phyloP scores from a whole-genome alignment of 208 protist genomes.

The Leishmania guyanensis region DNA sequence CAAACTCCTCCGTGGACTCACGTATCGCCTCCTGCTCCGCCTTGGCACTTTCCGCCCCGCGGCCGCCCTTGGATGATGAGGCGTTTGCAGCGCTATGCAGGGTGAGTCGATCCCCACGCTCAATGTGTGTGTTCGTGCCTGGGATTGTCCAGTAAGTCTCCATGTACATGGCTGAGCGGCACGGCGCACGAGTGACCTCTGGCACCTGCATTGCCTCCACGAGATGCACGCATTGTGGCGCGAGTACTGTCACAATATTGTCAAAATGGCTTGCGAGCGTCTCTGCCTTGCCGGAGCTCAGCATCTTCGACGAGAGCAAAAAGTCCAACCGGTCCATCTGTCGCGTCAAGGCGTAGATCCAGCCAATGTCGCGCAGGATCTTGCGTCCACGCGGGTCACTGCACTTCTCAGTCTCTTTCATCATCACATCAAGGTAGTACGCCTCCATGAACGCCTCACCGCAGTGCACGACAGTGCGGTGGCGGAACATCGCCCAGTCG shows the following conservation, averaged over 20 bases:
- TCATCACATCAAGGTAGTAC: slow-evolving; percentile 75
- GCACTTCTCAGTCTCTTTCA: slow-evolving; percentile 78
- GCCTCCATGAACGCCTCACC: slow-evolving; percentile 92
- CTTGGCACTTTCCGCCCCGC: slow-evolving; percentile 43
- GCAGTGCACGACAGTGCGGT: slow-evolving; percentile 86
- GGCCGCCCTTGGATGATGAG: slow-evolving; percentile 15
- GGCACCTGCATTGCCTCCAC: slow-evolving; percentile 85
- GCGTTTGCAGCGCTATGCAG: slow-evolving; percentile 26
- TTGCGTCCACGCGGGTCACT: slow-evolving; percentile 80
- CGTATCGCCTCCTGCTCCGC: slow-evolving; percentile 78
- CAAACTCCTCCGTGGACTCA: slow-evolving; percentile 77
- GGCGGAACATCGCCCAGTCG: slow-evolving; percentile 89
- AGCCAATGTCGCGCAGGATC: slow-evolving; percentile 86
- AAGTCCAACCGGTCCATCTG: slow-evolving; percentile 85
- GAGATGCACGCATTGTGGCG: slow-evolving; percentile 85
- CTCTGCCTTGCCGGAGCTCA: slow-evolving; percentile 65
- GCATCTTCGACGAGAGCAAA: slow-evolving; percentile 70
- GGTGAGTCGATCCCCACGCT: slow-evolving; percentile 69
- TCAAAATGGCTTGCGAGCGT: slow-evolving; percentile 75
- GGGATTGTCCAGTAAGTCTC: slow-evolving; percentile 92
- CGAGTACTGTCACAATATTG: slow-evolving; percentile 87
- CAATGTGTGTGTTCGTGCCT: slow-evolving; percentile 78
- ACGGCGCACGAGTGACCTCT: slow-evolving; percentile 53
- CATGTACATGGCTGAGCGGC: slow-evolving; percentile 43
- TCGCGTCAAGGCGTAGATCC: slow-evolving; percentile 81